Percentiles rank a stretch among this genome's conserved stretches.
Conservation (phyloP, 2,329 filamentous ascomycete genomes). For the Daldinia eschscholtzii region DNA sequence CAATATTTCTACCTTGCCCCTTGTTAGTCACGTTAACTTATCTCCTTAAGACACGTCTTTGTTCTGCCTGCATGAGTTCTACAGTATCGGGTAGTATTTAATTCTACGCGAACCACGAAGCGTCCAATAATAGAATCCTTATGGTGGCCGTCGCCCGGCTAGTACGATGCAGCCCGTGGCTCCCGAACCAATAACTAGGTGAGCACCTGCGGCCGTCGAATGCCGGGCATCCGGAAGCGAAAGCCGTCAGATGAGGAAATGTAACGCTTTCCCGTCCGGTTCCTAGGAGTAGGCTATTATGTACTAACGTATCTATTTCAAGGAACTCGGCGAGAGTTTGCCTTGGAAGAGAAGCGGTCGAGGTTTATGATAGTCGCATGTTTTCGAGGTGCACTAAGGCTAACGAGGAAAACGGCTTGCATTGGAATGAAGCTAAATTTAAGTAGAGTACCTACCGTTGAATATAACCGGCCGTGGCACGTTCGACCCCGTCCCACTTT, state of each 20-base stretch:
- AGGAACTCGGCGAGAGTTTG: slow-evolving; percentile 3
- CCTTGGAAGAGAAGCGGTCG: slow-evolving; percentile 3
- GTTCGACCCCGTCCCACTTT: slow-evolving; percentile 16
- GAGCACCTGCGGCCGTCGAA: slow-evolving; percentile 7
- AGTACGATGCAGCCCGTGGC: slow-evolving; percentile 25
- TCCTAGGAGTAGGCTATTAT: slow-evolving; percentile 21
- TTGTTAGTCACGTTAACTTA: slow-evolving; percentile 20
- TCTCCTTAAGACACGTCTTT: slow-evolving; percentile 20
- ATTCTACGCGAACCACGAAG: neutral
- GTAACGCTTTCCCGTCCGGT: slow-evolving; percentile 30
- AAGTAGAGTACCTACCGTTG: slow-evolving; percentile 16
- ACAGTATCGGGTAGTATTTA: slow-evolving; percentile 15
- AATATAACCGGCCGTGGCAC: slow-evolving; percentile 31
- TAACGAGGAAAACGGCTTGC: slow-evolving; percentile 18
- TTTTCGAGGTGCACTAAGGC: slow-evolving; percentile 16
- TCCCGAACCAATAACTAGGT: slow-evolving; percentile 29
- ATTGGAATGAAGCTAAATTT: slow-evolving; percentile 14
- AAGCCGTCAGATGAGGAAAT: slow-evolving; percentile 35
- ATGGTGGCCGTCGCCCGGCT: slow-evolving; percentile 11
- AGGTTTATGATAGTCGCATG: slow-evolving; percentile 5
- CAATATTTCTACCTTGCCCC: neutral
- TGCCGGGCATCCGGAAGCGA: slow-evolving; percentile 35
- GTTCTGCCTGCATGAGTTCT: slow-evolving; percentile 15
- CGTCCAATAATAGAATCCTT: slow-evolving; percentile 30
- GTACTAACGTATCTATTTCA: slow-evolving; percentile 4